Base-by-base conservation (phyloP, 2,329 filamentous ascomycete species). In the Neoascochyta sp. region DNA sequence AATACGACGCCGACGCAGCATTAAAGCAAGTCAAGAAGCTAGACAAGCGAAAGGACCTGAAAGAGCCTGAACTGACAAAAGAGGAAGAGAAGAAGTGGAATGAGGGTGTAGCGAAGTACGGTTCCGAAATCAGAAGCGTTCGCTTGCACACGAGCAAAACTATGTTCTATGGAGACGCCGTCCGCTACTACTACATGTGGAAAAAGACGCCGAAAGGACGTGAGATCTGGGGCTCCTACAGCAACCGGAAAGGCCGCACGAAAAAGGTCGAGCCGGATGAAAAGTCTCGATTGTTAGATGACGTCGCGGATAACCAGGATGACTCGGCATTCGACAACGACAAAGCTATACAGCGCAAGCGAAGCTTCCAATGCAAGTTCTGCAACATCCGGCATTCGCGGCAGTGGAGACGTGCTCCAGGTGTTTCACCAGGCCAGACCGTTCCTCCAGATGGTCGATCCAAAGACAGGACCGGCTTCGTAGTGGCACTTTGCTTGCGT, bases 181-280 rank as follows among this genome's bases (percentile, higher is more conserved):
- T 94, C 15, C 84, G 92, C 3, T 93, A 85, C 57, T 98, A 96
- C 64, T 98, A 98, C 60, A 86, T 86, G 45, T 98, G 92, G 92
- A 98, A 98, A 68, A 96, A 96, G 65, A 87, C 87, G 0, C 75
- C 83, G 2, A 80, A 82, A 36, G 92, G 92, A 22, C 81, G 78
- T 55, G 80, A 92, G 49, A 80, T 98, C 13, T 95, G 92, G 89
- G 87, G 87, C 37, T 86, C 81, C 44, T 95, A 84, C 51, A 80
- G 86, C 28, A 87, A 86, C 8, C 79, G 90, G 24, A 94, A 93
- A 57, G 86, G 86, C 34, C 93, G 90, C 62, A 95, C 92, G 64
- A 86, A 93, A 54, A 83, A 80, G 49, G 76, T 63, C 11, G 52
- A 64, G 13, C 59, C 64, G 17, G 66, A 65, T 33, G 42, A 65